phyloP scores from a whole-genome alignment of 345 rosid genomes.

The Cochlearia excelsa region DNA sequence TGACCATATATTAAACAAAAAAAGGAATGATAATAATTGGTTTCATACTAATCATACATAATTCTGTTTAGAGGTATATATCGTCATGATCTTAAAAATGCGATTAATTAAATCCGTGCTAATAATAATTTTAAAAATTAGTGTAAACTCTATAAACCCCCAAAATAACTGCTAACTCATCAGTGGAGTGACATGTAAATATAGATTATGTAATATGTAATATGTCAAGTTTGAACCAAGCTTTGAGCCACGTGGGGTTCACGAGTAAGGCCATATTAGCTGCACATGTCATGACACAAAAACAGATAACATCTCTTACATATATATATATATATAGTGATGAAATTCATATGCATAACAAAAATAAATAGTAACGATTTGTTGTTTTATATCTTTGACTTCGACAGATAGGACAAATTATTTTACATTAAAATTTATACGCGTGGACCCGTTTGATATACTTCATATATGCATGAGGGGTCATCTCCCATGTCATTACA shows the following conservation, averaged over 20 bases:
- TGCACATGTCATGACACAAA: slow-evolving; percentile 52
- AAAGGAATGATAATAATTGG: not conserved
- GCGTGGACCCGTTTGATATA: slow-evolving; percentile 27
- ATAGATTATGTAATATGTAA: not conserved
- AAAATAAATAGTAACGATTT: slow-evolving; percentile 9
- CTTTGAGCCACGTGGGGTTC: slow-evolving; percentile 64
- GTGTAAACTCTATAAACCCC: too few relatives aligned
- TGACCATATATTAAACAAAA: too few relatives aligned
- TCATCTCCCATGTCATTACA: slow-evolving; percentile 43
- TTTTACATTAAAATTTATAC: slow-evolving; percentile 12
- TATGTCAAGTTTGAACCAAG: slow-evolving; percentile 32
- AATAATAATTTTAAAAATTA: not conserved
- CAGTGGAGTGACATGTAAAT: not conserved
- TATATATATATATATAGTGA: not conserved
- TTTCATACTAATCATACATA: not conserved
- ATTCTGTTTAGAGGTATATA: not conserved
- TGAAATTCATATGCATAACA: slow-evolving; percentile 8
- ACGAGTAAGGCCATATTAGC: slow-evolving; percentile 40
- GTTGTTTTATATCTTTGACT: slow-evolving; percentile 11
- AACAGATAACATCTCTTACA: slow-evolving; percentile 56
- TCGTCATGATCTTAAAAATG: not conserved
- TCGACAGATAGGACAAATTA: slow-evolving; percentile 14
- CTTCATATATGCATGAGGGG: slow-evolving; percentile 41
- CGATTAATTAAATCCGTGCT: not conserved
- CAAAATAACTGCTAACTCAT: not conserved